These are phyloP conservation scores for Trichophaea hybrida DNA, from an alignment of 2,329 filamentous ascomycete species.

Conservation along the genomic window DNA sequence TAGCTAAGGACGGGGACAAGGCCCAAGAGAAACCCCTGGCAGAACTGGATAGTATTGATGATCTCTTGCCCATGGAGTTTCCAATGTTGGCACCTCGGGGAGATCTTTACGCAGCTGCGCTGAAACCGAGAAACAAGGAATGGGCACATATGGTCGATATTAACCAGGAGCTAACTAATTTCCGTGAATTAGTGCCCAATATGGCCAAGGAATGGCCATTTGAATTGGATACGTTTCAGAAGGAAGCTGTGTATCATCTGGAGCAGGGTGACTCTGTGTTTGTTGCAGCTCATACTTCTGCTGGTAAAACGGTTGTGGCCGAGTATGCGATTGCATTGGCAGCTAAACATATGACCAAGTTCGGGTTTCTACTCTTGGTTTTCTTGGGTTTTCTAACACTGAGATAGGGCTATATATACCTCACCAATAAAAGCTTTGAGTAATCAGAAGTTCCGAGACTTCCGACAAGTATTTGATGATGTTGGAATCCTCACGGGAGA, in stretches of 20 bases:
- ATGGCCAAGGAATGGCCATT: slow-evolving; percentile 93
- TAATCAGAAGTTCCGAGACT: slow-evolving; percentile 97
- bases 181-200: slow-evolving; percentile 79
- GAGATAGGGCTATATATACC: slow-evolving; percentile 65
- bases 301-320: slow-evolving; percentile 93
- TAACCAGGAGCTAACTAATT: slow-evolving; percentile 84
- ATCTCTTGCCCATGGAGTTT: slow-evolving; percentile 80
- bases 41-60: slow-evolving; percentile 56
- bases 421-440: slow-evolving; percentile 96
- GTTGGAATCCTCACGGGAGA: slow-evolving; percentile 95
- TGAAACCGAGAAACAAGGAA: slow-evolving; percentile 47
- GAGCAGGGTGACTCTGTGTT: slow-evolving; percentile 96
- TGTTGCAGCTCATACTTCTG: slow-evolving; percentile 92
- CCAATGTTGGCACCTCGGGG: slow-evolving; percentile 75
- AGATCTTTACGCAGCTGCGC: slow-evolving; percentile 54
- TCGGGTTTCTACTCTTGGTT: background rate
- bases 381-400: slow-evolving; percentile 5
- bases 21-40: slow-evolving; percentile 31
- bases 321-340: slow-evolving; percentile 95
- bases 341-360: slow-evolving; percentile 95
- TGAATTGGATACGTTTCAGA: slow-evolving; percentile 94
- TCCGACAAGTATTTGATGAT: slow-evolving; percentile 77
- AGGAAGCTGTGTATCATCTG: slow-evolving; percentile 93
- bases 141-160: slow-evolving; percentile 99
- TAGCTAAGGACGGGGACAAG: slow-evolving; percentile 37